Base-by-base conservation (phyloP, 116 monocot genomes). In the Iris pallida region DNA sequence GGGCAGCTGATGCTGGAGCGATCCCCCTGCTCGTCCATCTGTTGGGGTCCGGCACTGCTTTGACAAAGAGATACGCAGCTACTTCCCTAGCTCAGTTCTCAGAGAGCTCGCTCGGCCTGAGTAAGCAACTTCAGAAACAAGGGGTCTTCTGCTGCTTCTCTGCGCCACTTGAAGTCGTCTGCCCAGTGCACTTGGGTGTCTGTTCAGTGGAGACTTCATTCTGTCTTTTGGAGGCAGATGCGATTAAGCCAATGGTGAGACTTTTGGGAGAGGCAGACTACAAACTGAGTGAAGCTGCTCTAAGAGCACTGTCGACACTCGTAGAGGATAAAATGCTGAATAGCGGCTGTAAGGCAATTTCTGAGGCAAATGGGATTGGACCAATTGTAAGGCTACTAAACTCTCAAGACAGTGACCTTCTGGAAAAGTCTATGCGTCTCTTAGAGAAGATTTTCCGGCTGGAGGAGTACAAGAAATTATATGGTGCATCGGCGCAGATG, bases 161-260 rank as follows among this genome's bases (percentile, higher is more conserved):
- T 9, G 8, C 45, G 14, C 65, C 74, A 65, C 70, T 40, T 59
- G 75, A 70, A 64, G 9, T 20, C 9, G 70, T 47, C 5, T 80
- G 80, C 40, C 15, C 16, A 16, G 65, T 80, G 57, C 80, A 80
- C 53, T 59, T 20, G 42, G 75, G 80, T 59, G 51, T 70, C 18
- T 80, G 80, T 61, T 74, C 80, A 9, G 59, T 80, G 20, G 75
- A 70, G 54, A 40, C 58, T 70, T 70, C 70, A 6, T 70, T 59
- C 42, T 80, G 80, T 70, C 80, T 80, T 59, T 53, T 80, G 71
- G 75, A 75, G 58, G 74, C 75, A 20, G 66, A 80, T 64, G 75
- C 74, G 5, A 46, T 80, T 15, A 14, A 12, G 14, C 75, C 80
- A 40, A 44, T 75, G 6, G 53, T 75, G 17, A 65, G 52, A 61